Evolutionary conservation across 257 asterid species (phyloP).

Genomic region (Nicotiana sylvestris): DNA sequence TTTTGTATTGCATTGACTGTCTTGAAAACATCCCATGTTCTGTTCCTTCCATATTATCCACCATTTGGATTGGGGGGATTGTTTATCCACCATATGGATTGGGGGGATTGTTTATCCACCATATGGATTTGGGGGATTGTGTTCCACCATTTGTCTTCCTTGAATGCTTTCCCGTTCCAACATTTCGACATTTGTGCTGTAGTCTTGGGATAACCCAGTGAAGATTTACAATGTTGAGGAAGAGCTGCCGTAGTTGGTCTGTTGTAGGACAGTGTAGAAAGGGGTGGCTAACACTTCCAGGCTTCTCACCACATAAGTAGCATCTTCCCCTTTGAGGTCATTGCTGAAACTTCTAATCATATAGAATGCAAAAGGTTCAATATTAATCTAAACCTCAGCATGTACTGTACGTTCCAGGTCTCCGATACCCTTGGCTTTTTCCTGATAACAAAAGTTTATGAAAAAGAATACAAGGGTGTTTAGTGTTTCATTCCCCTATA

Average conservation of each 20-base stretch:
- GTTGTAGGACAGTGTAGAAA: background rate
- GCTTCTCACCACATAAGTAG: background rate
- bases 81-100: background rate
- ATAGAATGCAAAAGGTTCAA: background rate
- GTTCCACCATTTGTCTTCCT: background rate
- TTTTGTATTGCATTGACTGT: background rate
- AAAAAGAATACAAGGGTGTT: background rate
- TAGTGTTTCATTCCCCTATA: background rate
- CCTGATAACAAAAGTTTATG: background rate
- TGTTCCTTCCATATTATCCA: background rate
- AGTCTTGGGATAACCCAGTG: background rate
- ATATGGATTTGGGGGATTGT: background rate
- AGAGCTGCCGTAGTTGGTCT: background rate
- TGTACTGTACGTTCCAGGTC: background rate
- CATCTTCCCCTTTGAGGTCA: background rate
- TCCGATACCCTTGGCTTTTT: background rate
- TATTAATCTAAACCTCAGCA: background rate
- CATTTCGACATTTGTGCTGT: background rate
- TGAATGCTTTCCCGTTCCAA: background rate
- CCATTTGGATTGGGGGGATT: background rate
- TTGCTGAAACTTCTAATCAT: background rate
- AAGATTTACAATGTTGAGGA: conserved; percentile 5
- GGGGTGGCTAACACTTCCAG: background rate
- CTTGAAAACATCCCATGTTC: background rate
- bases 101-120: background rate